Conservation (phyloP, 2,329 filamentous ascomycete species). For the Colletotrichum magnum region DNA sequence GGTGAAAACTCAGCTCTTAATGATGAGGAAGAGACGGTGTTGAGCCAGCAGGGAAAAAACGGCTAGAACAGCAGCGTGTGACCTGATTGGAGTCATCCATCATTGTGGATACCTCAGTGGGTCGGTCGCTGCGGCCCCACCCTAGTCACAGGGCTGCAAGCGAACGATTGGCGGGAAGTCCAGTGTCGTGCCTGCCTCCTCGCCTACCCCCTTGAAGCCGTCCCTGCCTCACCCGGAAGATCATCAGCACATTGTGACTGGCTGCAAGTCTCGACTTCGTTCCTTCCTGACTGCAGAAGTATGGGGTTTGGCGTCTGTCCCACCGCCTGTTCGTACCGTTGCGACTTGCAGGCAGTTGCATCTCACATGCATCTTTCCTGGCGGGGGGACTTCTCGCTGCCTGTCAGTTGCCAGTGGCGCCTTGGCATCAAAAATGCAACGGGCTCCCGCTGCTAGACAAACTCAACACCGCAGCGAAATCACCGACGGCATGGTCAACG, state of each 20-base stretch:
- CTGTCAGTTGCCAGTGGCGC: too few relatives aligned
- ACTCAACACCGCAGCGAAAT: too few relatives aligned
- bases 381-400: too few relatives aligned
- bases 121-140: background rate
- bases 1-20: background rate
- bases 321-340: background rate
- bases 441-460: too few relatives aligned
- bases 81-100: background rate
- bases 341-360: slow-evolving; percentile 8
- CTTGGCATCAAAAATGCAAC: too few relatives aligned
- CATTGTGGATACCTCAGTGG: too few relatives aligned
- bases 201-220: slow-evolving; percentile 7
- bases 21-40: background rate
- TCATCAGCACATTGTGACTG: slow-evolving; percentile 17
- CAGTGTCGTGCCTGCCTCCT: background rate
- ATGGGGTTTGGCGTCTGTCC: background rate
- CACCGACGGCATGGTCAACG: too few relatives aligned
- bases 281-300: background rate
- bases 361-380: background rate
- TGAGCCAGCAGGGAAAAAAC: background rate
- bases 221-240: slow-evolving; percentile 10
- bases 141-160: background rate
- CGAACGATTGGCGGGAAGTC: background rate
- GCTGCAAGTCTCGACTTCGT: slow-evolving; percentile 1
- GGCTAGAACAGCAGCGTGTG: background rate